Conservation (phyloP, 192 early-diverging fungal species). For the Coemansia sp. region DNA sequence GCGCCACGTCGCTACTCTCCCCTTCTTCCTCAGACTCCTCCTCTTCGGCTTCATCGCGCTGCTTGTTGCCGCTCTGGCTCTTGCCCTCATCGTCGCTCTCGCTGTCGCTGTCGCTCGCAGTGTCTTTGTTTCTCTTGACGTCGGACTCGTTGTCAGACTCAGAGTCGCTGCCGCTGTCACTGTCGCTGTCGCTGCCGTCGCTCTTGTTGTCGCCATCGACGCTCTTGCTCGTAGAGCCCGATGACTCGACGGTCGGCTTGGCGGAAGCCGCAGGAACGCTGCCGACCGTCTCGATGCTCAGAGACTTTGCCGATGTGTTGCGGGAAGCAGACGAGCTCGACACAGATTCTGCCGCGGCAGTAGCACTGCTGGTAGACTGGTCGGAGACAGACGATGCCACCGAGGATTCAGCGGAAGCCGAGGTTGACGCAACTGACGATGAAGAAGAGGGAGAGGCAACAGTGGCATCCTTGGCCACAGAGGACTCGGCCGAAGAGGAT, state of each 20-base stretch:
- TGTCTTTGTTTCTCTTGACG: constrained; percentile 12
- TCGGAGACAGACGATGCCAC: constrained; percentile 11
- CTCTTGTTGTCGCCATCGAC: constrained; percentile 9
- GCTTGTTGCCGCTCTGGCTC: neutral
- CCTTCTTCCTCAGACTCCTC: constrained; percentile 12
- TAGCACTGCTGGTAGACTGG: constrained; percentile 8
- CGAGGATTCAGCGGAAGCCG: constrained; percentile 17
- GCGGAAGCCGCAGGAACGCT: neutral
- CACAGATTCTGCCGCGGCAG: neutral
- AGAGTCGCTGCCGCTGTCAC: constrained; percentile 25
- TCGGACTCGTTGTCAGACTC: constrained; percentile 21
- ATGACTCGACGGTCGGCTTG: neutral
- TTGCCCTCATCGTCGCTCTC: constrained; percentile 8
- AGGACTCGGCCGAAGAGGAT: constrained; percentile 16
- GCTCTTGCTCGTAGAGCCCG: neutral
- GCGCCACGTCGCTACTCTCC: neutral
- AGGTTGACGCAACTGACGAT: neutral
- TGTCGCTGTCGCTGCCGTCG: constrained; percentile 22
- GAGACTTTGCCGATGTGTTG: constrained; percentile 21
- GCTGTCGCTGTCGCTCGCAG: constrained; percentile 17
- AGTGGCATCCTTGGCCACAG: neutral
- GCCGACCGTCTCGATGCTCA: constrained; percentile 43
- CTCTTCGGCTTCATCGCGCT: constrained; percentile 4
- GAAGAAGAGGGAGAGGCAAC: too few relatives aligned
- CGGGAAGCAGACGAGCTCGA: constrained; percentile 1